Percentiles rank a stretch among this genome's conserved stretches.
phyloP scores from a whole-genome alignment of 768 basidiomycete species.

The Boletus reticulatus region DNA sequence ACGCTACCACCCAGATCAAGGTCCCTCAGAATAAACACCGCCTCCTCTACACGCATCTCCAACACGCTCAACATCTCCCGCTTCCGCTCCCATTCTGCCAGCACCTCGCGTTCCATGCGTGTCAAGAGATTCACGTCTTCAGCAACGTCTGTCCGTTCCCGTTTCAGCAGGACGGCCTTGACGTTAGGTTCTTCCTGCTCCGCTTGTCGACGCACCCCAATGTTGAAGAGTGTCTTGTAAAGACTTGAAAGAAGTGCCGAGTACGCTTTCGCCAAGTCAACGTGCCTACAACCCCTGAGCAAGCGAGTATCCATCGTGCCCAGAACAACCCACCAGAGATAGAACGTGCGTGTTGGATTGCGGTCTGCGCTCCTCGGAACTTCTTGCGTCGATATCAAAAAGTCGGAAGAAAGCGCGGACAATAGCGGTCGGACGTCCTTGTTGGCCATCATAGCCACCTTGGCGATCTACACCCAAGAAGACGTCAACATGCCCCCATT shows the following conservation, averaged over 20 bases:
- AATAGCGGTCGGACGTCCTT: conserved; percentile 84
- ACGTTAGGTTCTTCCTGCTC: conserved; percentile 69
- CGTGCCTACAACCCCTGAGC: conserved; percentile 58
- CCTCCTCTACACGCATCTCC: conserved; percentile 84
- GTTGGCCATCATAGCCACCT: conserved; percentile 88
- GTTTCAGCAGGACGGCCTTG: conserved; percentile 74
- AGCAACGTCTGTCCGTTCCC: conserved; percentile 81
- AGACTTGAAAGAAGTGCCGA: conserved; percentile 71
- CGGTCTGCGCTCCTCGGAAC: conserved; percentile 89
- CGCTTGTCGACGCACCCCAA: conserved; percentile 65
- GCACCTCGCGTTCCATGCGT: conserved; percentile 69
- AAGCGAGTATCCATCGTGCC: background rate
- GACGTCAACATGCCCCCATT: background rate
- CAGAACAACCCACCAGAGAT: conserved; percentile 67
- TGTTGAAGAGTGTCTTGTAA: conserved; percentile 91
- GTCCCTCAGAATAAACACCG: conserved; percentile 87
- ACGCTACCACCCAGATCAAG: conserved; percentile 49
- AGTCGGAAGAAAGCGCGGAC: conserved; percentile 74
- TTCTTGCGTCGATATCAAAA: conserved; percentile 88
- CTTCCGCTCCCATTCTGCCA: conserved; percentile 73
- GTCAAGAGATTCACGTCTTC: conserved; percentile 69
- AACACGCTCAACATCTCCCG: conserved; percentile 73
- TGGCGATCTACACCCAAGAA: conserved; percentile 69
- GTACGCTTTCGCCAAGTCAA: conserved; percentile 83
- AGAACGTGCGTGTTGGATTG: conserved; percentile 85